Evolutionary conservation across 176 grass and related monocot genomes (phyloP).

Genomic region (Microstegium vimineum): DNA sequence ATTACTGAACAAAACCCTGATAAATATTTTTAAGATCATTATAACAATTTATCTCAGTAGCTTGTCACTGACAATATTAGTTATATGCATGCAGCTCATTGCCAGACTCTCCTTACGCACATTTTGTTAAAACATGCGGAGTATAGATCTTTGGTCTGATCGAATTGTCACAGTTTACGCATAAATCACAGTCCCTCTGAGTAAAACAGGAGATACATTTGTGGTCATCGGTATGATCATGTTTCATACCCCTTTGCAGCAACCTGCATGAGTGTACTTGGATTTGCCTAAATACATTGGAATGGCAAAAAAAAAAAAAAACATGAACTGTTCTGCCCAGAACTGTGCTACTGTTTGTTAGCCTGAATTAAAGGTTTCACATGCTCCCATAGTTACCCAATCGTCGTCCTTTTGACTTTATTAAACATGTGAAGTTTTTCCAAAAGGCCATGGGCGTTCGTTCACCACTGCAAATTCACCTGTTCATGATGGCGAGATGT

Average conservation of each 20-base stretch:
- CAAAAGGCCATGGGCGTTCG: not conserved
- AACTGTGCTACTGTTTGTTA: slow-evolving; percentile 24
- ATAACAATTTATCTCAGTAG: not conserved
- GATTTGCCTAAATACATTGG: not conserved
- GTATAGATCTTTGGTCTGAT: not conserved
- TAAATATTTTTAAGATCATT: not conserved
- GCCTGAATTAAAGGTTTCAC: slow-evolving; percentile 9
- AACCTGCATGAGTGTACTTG: not conserved
- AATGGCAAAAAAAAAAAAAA: slow-evolving; percentile 31
- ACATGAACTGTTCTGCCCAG: slow-evolving; percentile 16
- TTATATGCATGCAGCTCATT: not conserved
- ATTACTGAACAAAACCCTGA: not conserved
- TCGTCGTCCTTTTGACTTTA: slow-evolving; percentile 13
- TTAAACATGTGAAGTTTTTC: slow-evolving; percentile 12
- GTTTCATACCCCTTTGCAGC: slow-evolving; percentile 7
- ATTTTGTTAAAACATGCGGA: slow-evolving; percentile 5
- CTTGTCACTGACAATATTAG: not conserved
- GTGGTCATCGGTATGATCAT: not conserved
- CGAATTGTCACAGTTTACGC: not conserved
- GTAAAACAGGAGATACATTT: not conserved
- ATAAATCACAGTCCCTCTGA: not conserved
- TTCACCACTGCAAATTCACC: slow-evolving; percentile 20
- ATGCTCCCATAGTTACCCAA: slow-evolving; percentile 20
- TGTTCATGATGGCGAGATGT: not conserved
- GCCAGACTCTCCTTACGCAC: not conserved